Base-by-base conservation (phyloP, 352 stramenopile genomes). In the Vaucheria bursata region DNA sequence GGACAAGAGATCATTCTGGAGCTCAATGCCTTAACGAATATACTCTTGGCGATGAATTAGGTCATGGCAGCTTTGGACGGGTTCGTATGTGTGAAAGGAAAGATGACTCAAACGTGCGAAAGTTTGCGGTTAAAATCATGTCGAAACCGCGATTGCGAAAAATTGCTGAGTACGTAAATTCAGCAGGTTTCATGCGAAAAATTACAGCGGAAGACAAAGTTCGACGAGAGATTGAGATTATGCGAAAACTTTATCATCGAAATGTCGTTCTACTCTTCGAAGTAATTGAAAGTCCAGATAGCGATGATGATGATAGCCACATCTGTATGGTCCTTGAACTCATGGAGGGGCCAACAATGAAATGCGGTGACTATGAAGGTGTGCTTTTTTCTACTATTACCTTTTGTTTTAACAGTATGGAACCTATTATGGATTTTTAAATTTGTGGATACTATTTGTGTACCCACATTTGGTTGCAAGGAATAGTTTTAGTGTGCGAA, bases 201-300 rank as follows among this genome's bases (percentile, higher is more conserved):
- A 39, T 81, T 1, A 78, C 76, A 35, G 69, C 76, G 8, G 76
- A 81, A 31, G 76, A 81, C 1, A 81, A 81, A 72, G 76, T 94
- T 69, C 85, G 86, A 29, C 85, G 91, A 71, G 91, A 95, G 82
- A 91, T 95, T 36, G 74, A 86, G 29, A 91, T 95, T 81, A 93
- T 95, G 89, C 86, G 89, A 1, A 85, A 86, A 33, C 85, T 95
- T 32, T 95, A 93, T 64, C 91, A 95, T 83, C 89, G 90, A 64
- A 95, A 94, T 74, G 86, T 95, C 59, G 90, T 93, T 71, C 79
- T 94, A 74, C 86, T 95, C 29, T 94, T 94, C 71, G 91, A 95
- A 82, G 91, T 94, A 70, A 91, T 95, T 32, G 89, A 95, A 74
- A 53, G 64, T 37, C n/a, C 12, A 37, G 68, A 70, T 4, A 35